Percentiles rank a stretch among this genome's conserved stretches.
These are phyloP conservation scores for Tuber magnatum DNA, from an alignment of 495 filamentous ascomycete genomes.

Conservation along the genomic window DNA sequence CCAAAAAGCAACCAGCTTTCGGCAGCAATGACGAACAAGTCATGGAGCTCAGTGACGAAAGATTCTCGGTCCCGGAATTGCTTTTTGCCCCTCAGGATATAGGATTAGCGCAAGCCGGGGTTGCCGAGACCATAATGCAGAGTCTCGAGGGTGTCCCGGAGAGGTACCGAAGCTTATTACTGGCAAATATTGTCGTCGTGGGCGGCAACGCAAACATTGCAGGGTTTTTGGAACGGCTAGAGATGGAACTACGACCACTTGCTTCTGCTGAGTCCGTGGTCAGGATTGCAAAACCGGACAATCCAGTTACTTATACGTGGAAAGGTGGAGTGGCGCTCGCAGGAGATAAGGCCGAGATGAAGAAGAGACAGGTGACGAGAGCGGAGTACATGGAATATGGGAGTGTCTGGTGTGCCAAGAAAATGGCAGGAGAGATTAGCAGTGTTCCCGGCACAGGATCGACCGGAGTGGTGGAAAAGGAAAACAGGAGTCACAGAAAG, in stretches of 20 bases:
- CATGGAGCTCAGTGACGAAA: conserved; percentile 79
- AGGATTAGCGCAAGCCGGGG: conserved; percentile 74
- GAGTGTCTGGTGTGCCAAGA: conserved; percentile 64
- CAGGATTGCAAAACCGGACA: conserved; percentile 58
- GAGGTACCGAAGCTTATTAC: conserved; percentile 65
- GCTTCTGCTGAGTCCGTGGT: conserved; percentile 72
- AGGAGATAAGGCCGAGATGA: conserved; percentile 54
- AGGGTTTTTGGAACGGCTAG: conserved; percentile 76
- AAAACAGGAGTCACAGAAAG: conserved; percentile 37
- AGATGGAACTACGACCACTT: conserved; percentile 65
- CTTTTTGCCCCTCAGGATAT: conserved; percentile 82
- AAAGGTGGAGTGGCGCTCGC: conserved; percentile 71
- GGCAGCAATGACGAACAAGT: conserved; percentile 60
- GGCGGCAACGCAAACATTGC: conserved; percentile 75
- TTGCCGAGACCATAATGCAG: conserved; percentile 74
- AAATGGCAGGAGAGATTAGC: conserved; percentile 52
- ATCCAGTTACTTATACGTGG: conserved; percentile 81
- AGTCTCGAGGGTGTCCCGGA: conserved; percentile 67
- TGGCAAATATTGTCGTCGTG: conserved; percentile 82
- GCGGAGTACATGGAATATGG: conserved; percentile 88
- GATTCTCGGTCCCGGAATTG: conserved; percentile 84
- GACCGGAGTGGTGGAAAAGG: conserved; percentile 21
- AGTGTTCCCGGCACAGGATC: conserved; percentile 19
- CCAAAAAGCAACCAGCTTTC: conserved; percentile 41
- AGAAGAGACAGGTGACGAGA: conserved; percentile 64